Conservation (phyloP, 768 basidiomycete species). For the Auricularia heimuer region DNA sequence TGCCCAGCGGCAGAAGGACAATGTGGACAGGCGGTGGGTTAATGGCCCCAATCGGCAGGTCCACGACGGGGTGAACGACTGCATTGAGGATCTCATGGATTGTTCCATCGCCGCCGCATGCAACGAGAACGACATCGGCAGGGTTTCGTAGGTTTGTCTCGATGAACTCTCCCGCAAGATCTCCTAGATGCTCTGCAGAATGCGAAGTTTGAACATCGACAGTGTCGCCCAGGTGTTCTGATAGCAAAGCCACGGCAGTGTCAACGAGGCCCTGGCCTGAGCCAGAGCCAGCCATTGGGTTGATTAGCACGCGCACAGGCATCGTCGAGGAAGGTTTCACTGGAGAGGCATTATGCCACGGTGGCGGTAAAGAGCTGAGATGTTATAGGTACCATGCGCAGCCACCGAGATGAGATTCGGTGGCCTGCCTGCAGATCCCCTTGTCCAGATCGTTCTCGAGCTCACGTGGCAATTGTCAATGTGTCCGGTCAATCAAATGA, state of each 20-base stretch:
- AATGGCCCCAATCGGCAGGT: constrained; percentile 16
- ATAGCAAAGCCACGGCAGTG: not conserved
- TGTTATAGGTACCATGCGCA: not conserved
- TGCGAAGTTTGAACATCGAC: not conserved
- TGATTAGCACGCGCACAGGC: not conserved
- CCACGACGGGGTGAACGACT: constrained; percentile 24
- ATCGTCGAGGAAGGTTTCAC: not conserved
- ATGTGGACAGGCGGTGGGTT: constrained; percentile 27
- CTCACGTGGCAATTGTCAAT: not conserved
- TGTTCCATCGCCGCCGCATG: constrained; percentile 83
- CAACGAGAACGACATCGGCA: constrained; percentile 33
- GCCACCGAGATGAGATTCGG: not conserved
- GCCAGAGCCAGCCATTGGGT: not conserved
- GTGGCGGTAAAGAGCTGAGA: not conserved
- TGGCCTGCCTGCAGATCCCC: not conserved
- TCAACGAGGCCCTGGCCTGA: not conserved
- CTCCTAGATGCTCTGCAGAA: not conserved
- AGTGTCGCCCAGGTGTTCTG: not conserved
- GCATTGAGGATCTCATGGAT: constrained; percentile 78
- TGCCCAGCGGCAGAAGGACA: constrained; percentile 60
- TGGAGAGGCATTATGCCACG: not conserved
- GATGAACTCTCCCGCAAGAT: constrained; percentile 7
- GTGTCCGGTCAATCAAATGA: not conserved
- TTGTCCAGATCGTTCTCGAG: not conserved
- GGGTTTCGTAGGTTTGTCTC: not conserved